These are phyloP conservation scores for Akanthomyces dipterigenus DNA, from an alignment of 2,329 filamentous ascomycete species.

Conservation along the genomic window DNA sequence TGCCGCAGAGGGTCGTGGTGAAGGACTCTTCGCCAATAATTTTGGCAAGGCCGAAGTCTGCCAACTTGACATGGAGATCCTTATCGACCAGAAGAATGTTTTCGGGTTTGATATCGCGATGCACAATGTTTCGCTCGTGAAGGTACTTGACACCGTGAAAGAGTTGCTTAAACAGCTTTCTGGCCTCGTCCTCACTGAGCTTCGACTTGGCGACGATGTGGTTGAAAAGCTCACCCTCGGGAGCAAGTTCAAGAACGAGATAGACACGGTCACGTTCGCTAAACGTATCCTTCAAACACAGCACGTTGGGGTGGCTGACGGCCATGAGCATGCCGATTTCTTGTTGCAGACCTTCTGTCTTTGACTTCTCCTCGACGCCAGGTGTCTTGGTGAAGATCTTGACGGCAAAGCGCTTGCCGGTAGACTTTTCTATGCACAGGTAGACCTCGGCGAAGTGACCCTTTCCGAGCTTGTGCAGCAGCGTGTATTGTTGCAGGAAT, in stretches of 20 bases:
- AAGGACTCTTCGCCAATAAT: constrained; percentile 99
- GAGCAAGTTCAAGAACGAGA: constrained; percentile 80
- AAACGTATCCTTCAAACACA: constrained; percentile 93
- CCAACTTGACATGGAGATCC: constrained; percentile 79
- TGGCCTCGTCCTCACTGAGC: constrained; percentile 73
- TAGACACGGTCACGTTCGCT: constrained; percentile 88
- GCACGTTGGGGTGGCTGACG: constrained; percentile 88
- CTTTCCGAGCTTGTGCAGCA: constrained; percentile 82
- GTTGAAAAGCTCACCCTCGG: constrained; percentile 94
- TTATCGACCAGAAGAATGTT: constrained; percentile 89
- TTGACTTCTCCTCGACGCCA: constrained; percentile 75
- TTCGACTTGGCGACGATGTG: constrained; percentile 88
- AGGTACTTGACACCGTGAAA: constrained; percentile 94
- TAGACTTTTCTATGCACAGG: constrained; percentile 77
- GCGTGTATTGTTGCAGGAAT: constrained; percentile 80
- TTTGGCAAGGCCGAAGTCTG: constrained; percentile 94
- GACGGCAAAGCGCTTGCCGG: constrained; percentile 78
- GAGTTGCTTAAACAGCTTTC: constrained; percentile 82
- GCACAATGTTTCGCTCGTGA: constrained; percentile 94
- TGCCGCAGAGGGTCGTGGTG: constrained; percentile 91
- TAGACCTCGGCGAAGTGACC: constrained; percentile 95
- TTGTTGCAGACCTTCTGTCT: constrained; percentile 81
- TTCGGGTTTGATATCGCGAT: constrained; percentile 95
- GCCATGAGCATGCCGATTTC: constrained; percentile 96
- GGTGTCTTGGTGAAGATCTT: constrained; percentile 88